phyloP scores from a whole-genome alignment of 306 rosid genomes.

The Carpinus fangiana region DNA sequence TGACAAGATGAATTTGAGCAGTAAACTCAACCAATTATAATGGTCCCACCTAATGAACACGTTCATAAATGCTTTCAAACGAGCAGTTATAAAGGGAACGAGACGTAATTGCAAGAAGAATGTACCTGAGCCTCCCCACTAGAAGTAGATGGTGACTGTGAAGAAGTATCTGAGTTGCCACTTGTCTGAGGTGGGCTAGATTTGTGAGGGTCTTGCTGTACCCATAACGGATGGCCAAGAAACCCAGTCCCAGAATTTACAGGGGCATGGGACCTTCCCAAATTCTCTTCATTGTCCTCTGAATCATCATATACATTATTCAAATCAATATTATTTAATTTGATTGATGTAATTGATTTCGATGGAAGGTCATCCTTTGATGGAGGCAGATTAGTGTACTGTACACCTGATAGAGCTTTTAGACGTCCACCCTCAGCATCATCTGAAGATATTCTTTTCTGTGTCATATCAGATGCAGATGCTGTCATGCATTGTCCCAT shows the following conservation, averaged over 20 bases:
- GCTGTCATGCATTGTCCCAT: constrained; percentile 31
- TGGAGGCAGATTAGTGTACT: constrained; percentile 25
- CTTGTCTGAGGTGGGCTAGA: constrained; percentile 69
- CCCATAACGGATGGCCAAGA: constrained; percentile 38
- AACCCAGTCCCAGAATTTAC: constrained; percentile 35
- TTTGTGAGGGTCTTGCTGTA: constrained; percentile 46
- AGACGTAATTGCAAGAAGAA: constrained; percentile 12
- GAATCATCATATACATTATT: constrained; percentile 51
- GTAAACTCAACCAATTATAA: not conserved
- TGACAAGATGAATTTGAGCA: constrained; percentile 2
- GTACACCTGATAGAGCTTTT: constrained; percentile 37
- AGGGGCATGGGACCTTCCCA: constrained; percentile 32
- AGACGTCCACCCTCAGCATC: constrained; percentile 31
- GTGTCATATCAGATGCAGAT: constrained; percentile 29
- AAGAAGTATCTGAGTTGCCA: constrained; percentile 60
- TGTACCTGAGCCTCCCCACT: constrained; percentile 78
- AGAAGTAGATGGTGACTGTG: constrained; percentile 71
- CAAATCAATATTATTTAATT: constrained; percentile 57
- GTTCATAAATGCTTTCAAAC: not conserved
- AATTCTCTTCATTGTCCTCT: constrained; percentile 42
- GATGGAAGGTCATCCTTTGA: constrained; percentile 34
- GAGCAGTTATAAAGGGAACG: constrained; percentile 19
- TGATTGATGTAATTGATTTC: constrained; percentile 28
- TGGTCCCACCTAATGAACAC: constrained; percentile 3
- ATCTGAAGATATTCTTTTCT: constrained; percentile 39